Evolutionary conservation across 805 yeast genomes (phyloP).

Genomic region (Grigorovia yakushimaensis): DNA sequence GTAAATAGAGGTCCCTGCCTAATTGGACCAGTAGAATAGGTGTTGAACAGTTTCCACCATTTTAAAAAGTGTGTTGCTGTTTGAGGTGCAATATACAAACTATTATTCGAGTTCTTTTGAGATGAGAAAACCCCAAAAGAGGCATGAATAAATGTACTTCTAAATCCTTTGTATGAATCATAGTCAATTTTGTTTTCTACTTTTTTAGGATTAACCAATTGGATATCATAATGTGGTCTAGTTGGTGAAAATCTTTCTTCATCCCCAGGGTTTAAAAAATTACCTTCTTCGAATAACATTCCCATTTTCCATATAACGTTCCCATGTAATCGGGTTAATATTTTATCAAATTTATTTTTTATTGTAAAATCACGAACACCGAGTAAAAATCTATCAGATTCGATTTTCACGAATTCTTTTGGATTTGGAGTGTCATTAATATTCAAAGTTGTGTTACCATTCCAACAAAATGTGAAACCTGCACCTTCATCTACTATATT

Average conservation of each 20-base stretch:
- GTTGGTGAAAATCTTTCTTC: slow-evolving; percentile 39
- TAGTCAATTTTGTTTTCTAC: slow-evolving; percentile 34
- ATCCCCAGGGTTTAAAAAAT: slow-evolving; percentile 27
- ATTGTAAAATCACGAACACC: slow-evolving; percentile 40
- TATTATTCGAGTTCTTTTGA: slow-evolving; percentile 41
- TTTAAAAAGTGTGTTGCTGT: slow-evolving; percentile 53
- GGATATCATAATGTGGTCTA: slow-evolving; percentile 55
- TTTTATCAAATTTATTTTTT: slow-evolving; percentile 32
- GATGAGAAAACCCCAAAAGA: slow-evolving; percentile 32
- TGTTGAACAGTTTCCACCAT: slow-evolving; percentile 78
- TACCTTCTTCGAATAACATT: slow-evolving; percentile 58
- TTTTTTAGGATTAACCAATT: slow-evolving; percentile 46
- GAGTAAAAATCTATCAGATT: slow-evolving; percentile 46
- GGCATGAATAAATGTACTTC: slow-evolving; percentile 56
- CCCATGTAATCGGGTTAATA: slow-evolving; percentile 53
- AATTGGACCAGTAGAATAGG: slow-evolving; percentile 70
- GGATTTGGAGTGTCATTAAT: slow-evolving; percentile 43
- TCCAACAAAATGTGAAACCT: slow-evolving; percentile 60
- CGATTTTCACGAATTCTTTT: slow-evolving; percentile 41
- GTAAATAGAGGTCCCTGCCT: slow-evolving; percentile 63
- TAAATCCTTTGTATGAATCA: slow-evolving; percentile 51
- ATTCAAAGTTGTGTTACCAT: slow-evolving; percentile 39
- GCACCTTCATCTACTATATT: slow-evolving; percentile 46
- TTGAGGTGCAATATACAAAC: slow-evolving; percentile 66
- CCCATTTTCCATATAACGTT: slow-evolving; percentile 74